phyloP scores from a whole-genome alignment of 306 rosid genomes.

The Vigna radiata region DNA sequence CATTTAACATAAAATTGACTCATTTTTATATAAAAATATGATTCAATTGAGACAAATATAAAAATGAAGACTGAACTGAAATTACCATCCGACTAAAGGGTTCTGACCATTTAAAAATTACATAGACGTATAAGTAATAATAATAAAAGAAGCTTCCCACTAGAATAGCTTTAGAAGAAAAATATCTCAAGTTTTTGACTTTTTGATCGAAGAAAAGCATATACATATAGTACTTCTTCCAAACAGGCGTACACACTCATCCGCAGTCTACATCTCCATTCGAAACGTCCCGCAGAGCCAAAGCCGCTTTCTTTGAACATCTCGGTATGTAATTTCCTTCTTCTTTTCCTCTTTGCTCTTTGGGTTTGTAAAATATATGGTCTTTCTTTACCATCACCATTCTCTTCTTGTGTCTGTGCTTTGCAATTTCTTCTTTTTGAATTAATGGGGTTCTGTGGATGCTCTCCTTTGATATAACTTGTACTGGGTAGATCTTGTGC shows the following conservation, averaged over 20 bases:
- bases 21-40: too few species aligned
- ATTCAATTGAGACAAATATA: too few species aligned
- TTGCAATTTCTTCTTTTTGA: neutral
- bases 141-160: neutral
- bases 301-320: neutral
- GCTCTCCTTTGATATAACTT: conserved; percentile 25
- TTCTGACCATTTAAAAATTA: too few species aligned
- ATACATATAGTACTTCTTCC: neutral
- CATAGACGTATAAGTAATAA: too few species aligned
- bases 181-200: neutral
- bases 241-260: neutral
- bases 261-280: neutral
- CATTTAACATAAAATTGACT: too few species aligned
- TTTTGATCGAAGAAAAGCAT: neutral
- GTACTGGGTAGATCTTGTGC: conserved; percentile 44
- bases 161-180: neutral
- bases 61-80: too few species aligned
- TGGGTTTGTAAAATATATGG: neutral
- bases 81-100: too few species aligned
- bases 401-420: neutral
- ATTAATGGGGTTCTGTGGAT: neutral
- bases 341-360: conserved; percentile 3
- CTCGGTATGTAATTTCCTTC: conserved; percentile 31
- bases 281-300: neutral
- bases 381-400: neutral